Evolutionary conservation across 2,329 filamentous ascomycete genomes (phyloP).

Genomic region (Aureobasidium sp.): DNA sequence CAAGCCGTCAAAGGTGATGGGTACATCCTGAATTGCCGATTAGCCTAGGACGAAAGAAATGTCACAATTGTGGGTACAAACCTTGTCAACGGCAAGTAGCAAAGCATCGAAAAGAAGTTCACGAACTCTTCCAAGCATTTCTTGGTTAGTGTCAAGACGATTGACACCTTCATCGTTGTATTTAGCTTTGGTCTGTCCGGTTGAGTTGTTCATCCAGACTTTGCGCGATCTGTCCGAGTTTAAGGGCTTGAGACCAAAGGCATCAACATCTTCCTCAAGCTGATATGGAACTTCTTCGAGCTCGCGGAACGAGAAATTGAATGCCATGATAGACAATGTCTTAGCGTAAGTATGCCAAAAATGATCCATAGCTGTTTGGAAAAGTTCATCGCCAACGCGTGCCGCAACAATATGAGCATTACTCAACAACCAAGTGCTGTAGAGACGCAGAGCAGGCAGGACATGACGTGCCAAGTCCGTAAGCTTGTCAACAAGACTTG

Average conservation of each 20-base stretch:
- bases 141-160: constrained; percentile 49
- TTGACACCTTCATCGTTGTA: constrained; percentile 43
- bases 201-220: constrained; percentile 43
- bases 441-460: constrained; percentile 56
- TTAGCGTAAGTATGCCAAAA: constrained; percentile 59
- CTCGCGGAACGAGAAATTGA: constrained; percentile 50
- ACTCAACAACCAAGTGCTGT: constrained; percentile 58
- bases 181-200: constrained; percentile 41
- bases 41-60: constrained; percentile 18
- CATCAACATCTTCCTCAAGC: constrained; percentile 60
- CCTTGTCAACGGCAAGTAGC: constrained; percentile 36
- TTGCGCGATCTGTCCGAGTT: constrained; percentile 41
- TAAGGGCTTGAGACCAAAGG: constrained; percentile 57
- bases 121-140: constrained; percentile 58
- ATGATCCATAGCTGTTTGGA: constrained; percentile 51
- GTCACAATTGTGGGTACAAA: background rate
- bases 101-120: constrained; percentile 46
- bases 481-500: constrained; percentile 42
- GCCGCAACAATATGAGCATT: constrained; percentile 47
- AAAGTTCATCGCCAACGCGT: constrained; percentile 44
- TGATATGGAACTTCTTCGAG: constrained; percentile 53
- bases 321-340: constrained; percentile 43
- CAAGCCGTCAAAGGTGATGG: constrained; percentile 15
- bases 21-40: constrained; percentile 5
- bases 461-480: constrained; percentile 53